These are phyloP conservation scores for Senna siamea DNA, from an alignment of 306 rosid species.

Conservation along the genomic window DNA sequence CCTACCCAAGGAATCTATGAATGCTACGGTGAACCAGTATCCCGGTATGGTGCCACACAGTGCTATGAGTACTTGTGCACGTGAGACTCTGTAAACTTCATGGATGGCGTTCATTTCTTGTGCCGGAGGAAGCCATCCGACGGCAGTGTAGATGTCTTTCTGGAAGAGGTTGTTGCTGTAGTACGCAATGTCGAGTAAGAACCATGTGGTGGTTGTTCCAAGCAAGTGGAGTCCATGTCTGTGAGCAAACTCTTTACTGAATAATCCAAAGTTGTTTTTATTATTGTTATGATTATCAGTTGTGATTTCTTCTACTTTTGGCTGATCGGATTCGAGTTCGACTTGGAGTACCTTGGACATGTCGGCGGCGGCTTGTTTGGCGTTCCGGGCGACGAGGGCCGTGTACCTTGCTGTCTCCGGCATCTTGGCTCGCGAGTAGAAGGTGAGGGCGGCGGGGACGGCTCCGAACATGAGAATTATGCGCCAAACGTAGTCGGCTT, in stretches of 20 bases:
- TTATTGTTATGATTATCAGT: too few species aligned
- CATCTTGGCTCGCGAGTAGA: constrained; percentile 45
- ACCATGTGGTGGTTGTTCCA: constrained; percentile 52
- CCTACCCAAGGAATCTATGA: constrained; percentile 49
- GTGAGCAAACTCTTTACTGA: constrained; percentile 28
- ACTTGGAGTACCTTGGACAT: constrained; percentile 48
- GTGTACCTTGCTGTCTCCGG: constrained; percentile 55
- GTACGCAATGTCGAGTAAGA: constrained; percentile 54
- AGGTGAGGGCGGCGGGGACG: constrained; percentile 41
- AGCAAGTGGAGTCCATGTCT: constrained; percentile 48
- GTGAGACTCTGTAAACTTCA: constrained; percentile 50
- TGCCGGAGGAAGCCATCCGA: constrained; percentile 53
- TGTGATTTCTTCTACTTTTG: background rate
- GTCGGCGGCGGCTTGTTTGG: constrained; percentile 42
- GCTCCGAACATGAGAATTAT: constrained; percentile 55
- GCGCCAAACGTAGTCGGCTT: constrained; percentile 55
- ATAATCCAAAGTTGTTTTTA: constrained; percentile 36
- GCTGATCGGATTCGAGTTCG: constrained; percentile 10
- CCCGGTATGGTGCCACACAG: constrained; percentile 57
- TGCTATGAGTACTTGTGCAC: constrained; percentile 53
- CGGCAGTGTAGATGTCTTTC: constrained; percentile 51
- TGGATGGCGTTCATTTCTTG: constrained; percentile 48
- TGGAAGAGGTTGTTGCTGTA: constrained; percentile 55
- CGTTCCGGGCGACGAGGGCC: constrained; percentile 49
- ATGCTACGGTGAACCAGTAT: constrained; percentile 53